Conservation (phyloP, 306 rosid species). For the Malus fusca region DNA sequence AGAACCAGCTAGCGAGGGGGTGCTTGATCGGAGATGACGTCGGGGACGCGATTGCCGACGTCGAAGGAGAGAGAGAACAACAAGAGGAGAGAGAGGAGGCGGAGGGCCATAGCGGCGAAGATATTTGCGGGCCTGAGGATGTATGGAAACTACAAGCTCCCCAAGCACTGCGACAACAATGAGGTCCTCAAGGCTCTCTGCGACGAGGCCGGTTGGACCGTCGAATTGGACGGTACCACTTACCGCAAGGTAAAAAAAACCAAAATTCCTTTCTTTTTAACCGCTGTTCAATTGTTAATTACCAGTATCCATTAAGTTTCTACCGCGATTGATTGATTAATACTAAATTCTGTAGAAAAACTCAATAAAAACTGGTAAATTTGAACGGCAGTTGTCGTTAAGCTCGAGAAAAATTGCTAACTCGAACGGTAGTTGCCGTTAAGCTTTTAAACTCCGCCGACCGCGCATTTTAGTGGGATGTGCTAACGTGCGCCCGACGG, state of each 20-base stretch:
- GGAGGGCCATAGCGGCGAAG: slow-evolving; percentile 81
- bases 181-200: slow-evolving; percentile 93
- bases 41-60: slow-evolving; percentile 71
- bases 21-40: slow-evolving; percentile 42
- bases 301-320: neutral
- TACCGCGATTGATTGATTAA: neutral
- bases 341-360: neutral
- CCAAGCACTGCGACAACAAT: slow-evolving; percentile 91
- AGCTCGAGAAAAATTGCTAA: neutral
- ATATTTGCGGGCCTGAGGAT: slow-evolving; percentile 75
- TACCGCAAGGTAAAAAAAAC: slow-evolving; percentile 61
- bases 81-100: slow-evolving; percentile 70
- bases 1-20: neutral
- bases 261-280: neutral
- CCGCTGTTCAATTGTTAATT: neutral
- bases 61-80: slow-evolving; percentile 94
- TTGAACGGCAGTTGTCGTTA: neutral
- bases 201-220: slow-evolving; percentile 81
- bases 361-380: neutral
- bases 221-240: slow-evolving; percentile 82
- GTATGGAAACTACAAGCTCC: slow-evolving; percentile 83
- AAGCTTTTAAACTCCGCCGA: neutral
- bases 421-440: neutral
- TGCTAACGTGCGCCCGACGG: neutral
- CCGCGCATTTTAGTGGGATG: neutral